phyloP scores from a whole-genome alignment of 208 protist genomes.

The Wallacemonas sp. region DNA sequence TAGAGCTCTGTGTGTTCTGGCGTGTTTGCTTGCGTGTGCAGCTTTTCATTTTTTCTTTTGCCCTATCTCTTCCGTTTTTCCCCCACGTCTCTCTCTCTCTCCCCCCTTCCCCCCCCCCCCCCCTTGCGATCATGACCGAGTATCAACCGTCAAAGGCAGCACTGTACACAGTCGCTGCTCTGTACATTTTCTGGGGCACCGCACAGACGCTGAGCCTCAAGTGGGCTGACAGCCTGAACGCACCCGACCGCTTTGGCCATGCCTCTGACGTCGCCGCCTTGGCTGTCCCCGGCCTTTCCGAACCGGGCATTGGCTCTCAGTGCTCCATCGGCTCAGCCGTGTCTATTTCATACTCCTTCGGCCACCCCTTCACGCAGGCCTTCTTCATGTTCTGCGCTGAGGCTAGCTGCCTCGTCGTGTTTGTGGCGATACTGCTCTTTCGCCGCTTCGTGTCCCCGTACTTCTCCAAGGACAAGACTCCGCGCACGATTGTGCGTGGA shows the following conservation, averaged over 20 bases:
- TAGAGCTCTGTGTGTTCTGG: too few relatives aligned
- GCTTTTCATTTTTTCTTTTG: too few relatives aligned
- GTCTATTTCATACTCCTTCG: slow-evolving; percentile 57
- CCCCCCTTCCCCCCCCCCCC: background rate
- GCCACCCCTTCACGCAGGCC: slow-evolving; percentile 79
- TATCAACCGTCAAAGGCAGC: slow-evolving; percentile 9
- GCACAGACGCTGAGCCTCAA: slow-evolving; percentile 62
- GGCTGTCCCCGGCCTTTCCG: background rate
- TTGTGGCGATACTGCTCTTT: slow-evolving; percentile 31
- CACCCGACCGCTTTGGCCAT: slow-evolving; percentile 21
- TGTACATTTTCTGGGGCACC: slow-evolving; percentile 62
- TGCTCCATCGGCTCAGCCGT: slow-evolving; percentile 13
- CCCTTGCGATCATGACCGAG: background rate
- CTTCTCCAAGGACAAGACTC: slow-evolving; percentile 13
- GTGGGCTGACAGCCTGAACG: slow-evolving; percentile 45
- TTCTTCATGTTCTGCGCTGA: slow-evolving; percentile 88
- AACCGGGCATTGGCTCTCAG: background rate
- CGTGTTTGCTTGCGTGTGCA: too few relatives aligned
- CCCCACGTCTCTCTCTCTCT: too few relatives aligned
- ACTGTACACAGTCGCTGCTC: slow-evolving; percentile 20
- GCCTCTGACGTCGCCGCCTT: background rate
- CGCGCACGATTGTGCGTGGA: slow-evolving; percentile 23
- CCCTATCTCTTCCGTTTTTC: too few relatives aligned
- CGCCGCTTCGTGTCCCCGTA: slow-evolving; percentile 25
- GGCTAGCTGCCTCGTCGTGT: slow-evolving; percentile 60